Evolutionary conservation across 306 rosid species (phyloP).

Genomic region (Glycine latifolia): DNA sequence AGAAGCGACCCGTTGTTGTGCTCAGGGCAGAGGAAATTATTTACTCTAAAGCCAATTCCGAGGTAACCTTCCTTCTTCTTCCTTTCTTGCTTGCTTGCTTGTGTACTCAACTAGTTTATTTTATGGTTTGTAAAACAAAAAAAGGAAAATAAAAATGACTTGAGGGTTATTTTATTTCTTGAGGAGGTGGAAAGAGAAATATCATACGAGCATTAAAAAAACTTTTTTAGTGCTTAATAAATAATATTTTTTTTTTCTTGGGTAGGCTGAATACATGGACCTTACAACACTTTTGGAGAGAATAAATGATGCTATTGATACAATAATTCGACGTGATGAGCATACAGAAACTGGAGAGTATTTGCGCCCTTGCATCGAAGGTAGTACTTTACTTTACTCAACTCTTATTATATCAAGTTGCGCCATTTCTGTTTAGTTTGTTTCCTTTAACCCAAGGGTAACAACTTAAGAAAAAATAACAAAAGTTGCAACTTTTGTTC

Average conservation of each 20-base stretch:
- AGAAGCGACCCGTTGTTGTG: slow-evolving; percentile 83
- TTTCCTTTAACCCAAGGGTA: neutral
- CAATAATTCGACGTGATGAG: slow-evolving; percentile 69
- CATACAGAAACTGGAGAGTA: slow-evolving; percentile 65
- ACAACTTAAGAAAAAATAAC: neutral
- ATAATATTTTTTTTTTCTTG: neutral
- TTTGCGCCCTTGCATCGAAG: slow-evolving; percentile 92
- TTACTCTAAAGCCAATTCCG: slow-evolving; percentile 86
- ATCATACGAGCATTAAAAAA: neutral
- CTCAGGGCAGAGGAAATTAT: slow-evolving; percentile 78
- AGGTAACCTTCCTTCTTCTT: slow-evolving; percentile 52
- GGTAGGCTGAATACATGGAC: slow-evolving; percentile 77
- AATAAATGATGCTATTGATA: slow-evolving; percentile 72
- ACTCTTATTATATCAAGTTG: neutral
- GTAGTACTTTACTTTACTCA: slow-evolving; percentile 40
- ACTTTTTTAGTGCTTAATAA: neutral
- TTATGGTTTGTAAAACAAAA: no score
- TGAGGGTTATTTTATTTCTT: neutral
- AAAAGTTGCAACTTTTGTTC: neutral
- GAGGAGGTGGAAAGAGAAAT: neutral
- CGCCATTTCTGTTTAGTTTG: slow-evolving; percentile 5
- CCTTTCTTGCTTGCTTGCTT: neutral
- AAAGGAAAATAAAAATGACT: neutral
- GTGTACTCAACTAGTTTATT: neutral
- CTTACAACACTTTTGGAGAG: slow-evolving; percentile 71